Percentiles rank a stretch among this genome's conserved stretches.
These are phyloP conservation scores for Lolium perenne DNA, from an alignment of 176 grass and related monocot species.

Conservation along the genomic window DNA sequence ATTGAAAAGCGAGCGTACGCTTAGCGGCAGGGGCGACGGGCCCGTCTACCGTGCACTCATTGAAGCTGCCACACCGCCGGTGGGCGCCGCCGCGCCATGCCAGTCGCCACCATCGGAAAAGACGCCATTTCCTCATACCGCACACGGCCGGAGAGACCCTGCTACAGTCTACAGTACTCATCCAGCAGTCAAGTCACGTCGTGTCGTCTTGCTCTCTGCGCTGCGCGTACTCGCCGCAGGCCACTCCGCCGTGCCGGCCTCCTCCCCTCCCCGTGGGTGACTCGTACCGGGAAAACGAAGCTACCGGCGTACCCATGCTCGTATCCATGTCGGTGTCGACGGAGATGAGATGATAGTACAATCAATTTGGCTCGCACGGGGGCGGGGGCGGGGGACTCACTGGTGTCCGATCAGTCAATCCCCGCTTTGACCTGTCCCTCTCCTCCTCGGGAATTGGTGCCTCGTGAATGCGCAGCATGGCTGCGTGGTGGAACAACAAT, in stretches of 20 bases:
- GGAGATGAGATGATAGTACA: not conserved
- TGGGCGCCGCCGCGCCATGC: too few relatives aligned
- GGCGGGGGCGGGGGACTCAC: not conserved
- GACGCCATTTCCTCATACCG: constrained; percentile 9
- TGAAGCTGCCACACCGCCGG: too few relatives aligned
- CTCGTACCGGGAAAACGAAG: too few relatives aligned
- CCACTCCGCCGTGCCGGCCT: constrained; percentile 1
- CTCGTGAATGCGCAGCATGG: not conserved
- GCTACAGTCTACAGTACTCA: not conserved
- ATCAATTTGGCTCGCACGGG: not conserved
- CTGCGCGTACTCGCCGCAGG: not conserved
- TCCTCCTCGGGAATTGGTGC: constrained; percentile 31
- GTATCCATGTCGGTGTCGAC: not conserved
- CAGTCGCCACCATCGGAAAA: not conserved
- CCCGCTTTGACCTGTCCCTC: constrained; percentile 36
- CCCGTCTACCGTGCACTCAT: too few relatives aligned
- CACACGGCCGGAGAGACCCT: not conserved
- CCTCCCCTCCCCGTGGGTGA: too few relatives aligned
- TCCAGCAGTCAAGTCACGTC: not conserved
- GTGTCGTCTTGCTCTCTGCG: not conserved
- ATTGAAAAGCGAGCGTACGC: too few relatives aligned
- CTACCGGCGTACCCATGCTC: not conserved
- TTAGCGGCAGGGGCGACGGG: too few relatives aligned
- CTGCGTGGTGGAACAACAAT: not conserved
- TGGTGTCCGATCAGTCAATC: constrained; percentile 38